Evolutionary conservation across 2,329 filamentous ascomycete genomes (phyloP).

Genomic region (Cladosporium colombiae): DNA sequence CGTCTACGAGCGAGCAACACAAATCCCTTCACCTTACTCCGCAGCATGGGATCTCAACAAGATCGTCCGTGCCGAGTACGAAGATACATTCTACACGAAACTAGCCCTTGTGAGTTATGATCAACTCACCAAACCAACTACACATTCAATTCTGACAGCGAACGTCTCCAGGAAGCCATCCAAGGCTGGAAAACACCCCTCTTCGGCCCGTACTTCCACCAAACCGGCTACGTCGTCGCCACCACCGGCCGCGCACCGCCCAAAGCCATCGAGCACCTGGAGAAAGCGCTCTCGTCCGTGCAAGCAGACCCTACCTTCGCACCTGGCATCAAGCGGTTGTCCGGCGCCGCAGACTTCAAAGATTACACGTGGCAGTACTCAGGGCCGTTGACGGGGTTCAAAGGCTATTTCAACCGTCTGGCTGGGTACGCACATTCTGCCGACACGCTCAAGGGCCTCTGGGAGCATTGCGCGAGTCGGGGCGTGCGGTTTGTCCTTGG

Average conservation of each 20-base stretch:
- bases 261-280: conserved; percentile 51
- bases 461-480: conserved; percentile 42
- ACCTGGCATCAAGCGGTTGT: conserved; percentile 43
- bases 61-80: conserved; percentile 72
- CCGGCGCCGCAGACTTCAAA: conserved; percentile 43
- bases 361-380: conserved; percentile 51
- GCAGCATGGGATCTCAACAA: conserved; percentile 36
- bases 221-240: conserved; percentile 55
- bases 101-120: conserved; percentile 57
- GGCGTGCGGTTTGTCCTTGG: conserved; percentile 50
- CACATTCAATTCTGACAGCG: neutral
- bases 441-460: conserved; percentile 53
- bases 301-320: conserved; percentile 44
- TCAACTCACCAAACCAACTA: neutral
- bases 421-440: conserved; percentile 60
- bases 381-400: conserved; percentile 55
- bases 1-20: conserved; percentile 48
- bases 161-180: conserved; percentile 46
- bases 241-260: conserved; percentile 51
- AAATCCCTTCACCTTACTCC: conserved; percentile 53
- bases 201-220: conserved; percentile 56
- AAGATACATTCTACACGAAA: conserved; percentile 69
- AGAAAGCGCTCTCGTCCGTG: conserved; percentile 45
- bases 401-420: conserved; percentile 60
- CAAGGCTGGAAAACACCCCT: conserved; percentile 55